Evolutionary conservation across 1,284 basidiomycete species (phyloP), one percentile per base, ranked within the genome.

Genomic region (Marasmius fiardii): DNA sequence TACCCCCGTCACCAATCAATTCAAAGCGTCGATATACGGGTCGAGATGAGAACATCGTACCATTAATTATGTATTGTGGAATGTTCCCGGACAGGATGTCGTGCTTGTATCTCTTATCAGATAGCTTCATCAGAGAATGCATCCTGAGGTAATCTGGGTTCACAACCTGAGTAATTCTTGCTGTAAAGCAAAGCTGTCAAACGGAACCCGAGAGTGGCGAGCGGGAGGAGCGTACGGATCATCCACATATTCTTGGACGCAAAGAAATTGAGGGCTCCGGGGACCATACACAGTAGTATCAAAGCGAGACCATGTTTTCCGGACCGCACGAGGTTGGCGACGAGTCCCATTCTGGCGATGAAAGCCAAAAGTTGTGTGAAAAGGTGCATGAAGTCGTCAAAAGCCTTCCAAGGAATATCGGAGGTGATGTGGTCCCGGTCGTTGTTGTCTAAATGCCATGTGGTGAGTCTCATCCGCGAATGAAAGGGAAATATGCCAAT

Each of bases 11-110:
- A n/a, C 16, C 5, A 20, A 28, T 52, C 3, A 51, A n/a, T n/a
- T n/a, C n/a, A n/a, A n/a, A n/a, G n/a, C n/a, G 65, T 11, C 73
- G 65, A 18, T 56, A 61, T 43, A 61, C 68, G 49, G 69, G 54
- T 3, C 51, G 58, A 20, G 54, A 35, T 20, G 71, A 73, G 16
- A 64, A n/a, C 39, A 8, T 47, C 20, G 11, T 61, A 69, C 68
- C 64, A 16, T 54, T 48, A 2, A 63, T 53, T 24, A 70, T 61
- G 58, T 68, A 70, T 34, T 60, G 54, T 3, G 51, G 56, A 43
- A 67, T 53, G 37, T 63, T 62, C 4, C 64, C 61, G 28, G 61
- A 63, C 16, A 65, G 61, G 12, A 66, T 61, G 47, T 68, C 67
- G 43, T 64, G 61, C 41, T 60, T 63, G 43, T 61, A 67, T 8